Base-by-base conservation (phyloP, 2,329 filamentous ascomycete species). In the Talaromyces marneffei region DNA sequence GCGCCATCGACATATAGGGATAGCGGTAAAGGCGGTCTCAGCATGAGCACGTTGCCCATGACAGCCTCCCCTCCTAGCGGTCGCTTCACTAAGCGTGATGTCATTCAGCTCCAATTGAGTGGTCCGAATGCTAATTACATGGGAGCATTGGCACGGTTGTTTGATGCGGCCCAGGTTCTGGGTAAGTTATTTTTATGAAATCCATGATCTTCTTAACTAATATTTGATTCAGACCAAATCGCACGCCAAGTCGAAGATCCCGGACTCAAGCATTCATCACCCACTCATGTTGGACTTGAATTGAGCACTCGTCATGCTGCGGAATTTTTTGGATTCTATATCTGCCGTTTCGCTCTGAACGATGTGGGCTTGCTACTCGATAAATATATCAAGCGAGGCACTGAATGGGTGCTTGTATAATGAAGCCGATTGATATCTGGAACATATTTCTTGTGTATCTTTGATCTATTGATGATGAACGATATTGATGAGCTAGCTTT, bases 291-390 rank as follows among this genome's bases (percentile, higher is more conserved):
- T 58, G 94, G 94, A 9, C 84, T 99, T 35, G 94, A 99, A 77
- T 83, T 99, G 42, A 94, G 91, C 72, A 92, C 92, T 37, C 86
- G 93, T 42, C 93, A 97, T 74, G 94, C 93, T 7, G 91, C 93
- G 35, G 94, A 99, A 76, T 99, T 99, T 76, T 99, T 99, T 74
- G 92, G 89, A 16, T 97, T 99, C 75, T 97, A 94, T 74, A 84
- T 99, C 29, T 97, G 93, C 75, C 88, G 94, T 18, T 99, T 99
- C 73, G 92, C 92, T n/a, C 80, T 99, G 63, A 82, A 87, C 3
- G 94, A 99, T 74, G 78, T 99, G 64, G 84, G 87, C 40, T 75
- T 94, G 72, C 81, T 99, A 79, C 80, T 99, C 67, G 94, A 99
- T 75, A 99, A 97, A 74, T 97, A 94, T 71, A 88, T 99, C 74